Percentiles rank a stretch among this genome's conserved stretches.
Conservation (phyloP, 2,329 filamentous ascomycete genomes). For the Beauveria rudraprayagi region DNA sequence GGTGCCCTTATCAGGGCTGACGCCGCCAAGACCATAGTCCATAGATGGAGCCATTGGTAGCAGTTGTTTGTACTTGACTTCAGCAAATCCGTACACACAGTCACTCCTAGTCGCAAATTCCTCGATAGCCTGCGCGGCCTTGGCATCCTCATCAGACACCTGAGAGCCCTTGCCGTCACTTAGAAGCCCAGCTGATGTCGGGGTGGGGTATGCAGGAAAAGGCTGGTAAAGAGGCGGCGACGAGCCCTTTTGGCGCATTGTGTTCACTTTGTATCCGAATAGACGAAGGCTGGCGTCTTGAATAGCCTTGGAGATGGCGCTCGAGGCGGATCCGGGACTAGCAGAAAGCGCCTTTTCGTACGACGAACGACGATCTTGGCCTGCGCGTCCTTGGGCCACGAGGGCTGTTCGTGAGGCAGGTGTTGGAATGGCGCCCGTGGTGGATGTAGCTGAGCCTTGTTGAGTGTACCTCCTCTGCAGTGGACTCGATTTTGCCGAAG, state of each 20-base stretch:
- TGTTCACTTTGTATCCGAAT: conserved; percentile 63
- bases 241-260: conserved; percentile 55
- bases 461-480: conserved; percentile 72
- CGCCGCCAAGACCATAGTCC: conserved; percentile 60
- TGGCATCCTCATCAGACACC: conserved; percentile 66
- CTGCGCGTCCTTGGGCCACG: conserved; percentile 58
- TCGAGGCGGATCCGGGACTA: conserved; percentile 65
- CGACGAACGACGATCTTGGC: conserved; percentile 69
- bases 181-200: conserved; percentile 53
- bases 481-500: conserved; percentile 49
- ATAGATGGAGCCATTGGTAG: conserved; percentile 76
- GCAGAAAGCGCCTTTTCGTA: conserved; percentile 71
- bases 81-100: conserved; percentile 93
- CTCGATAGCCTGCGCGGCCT: conserved; percentile 74
- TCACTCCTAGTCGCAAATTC: conserved; percentile 89
- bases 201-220: conserved; percentile 76
- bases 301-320: conserved; percentile 88
- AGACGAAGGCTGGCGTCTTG: conserved; percentile 79
- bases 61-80: conserved; percentile 98
- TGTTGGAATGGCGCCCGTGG: conserved; percentile 59
- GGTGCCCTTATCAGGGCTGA: conserved; percentile 44
- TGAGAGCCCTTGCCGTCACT: conserved; percentile 52
- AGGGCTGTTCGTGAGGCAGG: conserved; percentile 66
- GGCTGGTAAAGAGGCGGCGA: conserved; percentile 74
- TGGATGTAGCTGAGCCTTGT: conserved; percentile 61